phyloP scores from a whole-genome alignment of 768 basidiomycete species.

The Dictyophora rubrovolvata region DNA sequence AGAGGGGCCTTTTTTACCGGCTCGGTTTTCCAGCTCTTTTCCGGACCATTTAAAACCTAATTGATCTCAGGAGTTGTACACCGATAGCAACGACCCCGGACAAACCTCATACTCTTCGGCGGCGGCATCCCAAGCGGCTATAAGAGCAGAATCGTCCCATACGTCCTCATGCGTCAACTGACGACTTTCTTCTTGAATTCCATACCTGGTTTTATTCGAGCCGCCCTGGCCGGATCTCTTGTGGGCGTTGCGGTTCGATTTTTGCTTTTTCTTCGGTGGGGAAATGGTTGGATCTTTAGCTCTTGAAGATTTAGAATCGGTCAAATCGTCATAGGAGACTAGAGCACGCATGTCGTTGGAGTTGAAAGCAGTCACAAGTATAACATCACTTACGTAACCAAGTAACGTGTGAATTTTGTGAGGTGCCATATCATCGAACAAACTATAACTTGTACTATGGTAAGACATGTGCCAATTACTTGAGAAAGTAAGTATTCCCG shows the following conservation, averaged over 20 bases:
- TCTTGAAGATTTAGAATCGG: slow-evolving; percentile 28
- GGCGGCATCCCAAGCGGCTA: slow-evolving; percentile 79
- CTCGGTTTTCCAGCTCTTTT: slow-evolving; percentile 64
- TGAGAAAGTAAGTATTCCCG: no score
- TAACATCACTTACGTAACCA: no score
- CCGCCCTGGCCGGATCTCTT: slow-evolving; percentile 16
- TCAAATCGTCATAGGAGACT: slow-evolving; percentile 58
- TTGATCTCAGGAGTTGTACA: not conserved
- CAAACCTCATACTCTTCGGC: slow-evolving; percentile 65
- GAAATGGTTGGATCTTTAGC: slow-evolving; percentile 19
- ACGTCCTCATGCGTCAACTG: slow-evolving; percentile 64
- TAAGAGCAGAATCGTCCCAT: slow-evolving; percentile 79
- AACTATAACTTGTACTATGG: no score
- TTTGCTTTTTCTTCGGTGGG: slow-evolving; percentile 49
- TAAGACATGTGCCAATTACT: no score
- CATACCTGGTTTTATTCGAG: slow-evolving; percentile 11
- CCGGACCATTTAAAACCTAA: slow-evolving; percentile 56
- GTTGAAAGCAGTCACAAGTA: not conserved
- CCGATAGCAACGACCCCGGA: not conserved
- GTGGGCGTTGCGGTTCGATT: slow-evolving; percentile 26
- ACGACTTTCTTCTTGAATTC: slow-evolving; percentile 43
- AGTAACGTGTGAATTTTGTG: no score
- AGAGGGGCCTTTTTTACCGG: slow-evolving; percentile 62
- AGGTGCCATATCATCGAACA: no score
- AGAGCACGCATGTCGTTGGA: slow-evolving; percentile 30